A percentile compares a stretch with the other conserved stretches of the same genome.
Evolutionary conservation across 2,329 filamentous ascomycete genomes (phyloP).

Genomic region (Camptophora hylomeconis): DNA sequence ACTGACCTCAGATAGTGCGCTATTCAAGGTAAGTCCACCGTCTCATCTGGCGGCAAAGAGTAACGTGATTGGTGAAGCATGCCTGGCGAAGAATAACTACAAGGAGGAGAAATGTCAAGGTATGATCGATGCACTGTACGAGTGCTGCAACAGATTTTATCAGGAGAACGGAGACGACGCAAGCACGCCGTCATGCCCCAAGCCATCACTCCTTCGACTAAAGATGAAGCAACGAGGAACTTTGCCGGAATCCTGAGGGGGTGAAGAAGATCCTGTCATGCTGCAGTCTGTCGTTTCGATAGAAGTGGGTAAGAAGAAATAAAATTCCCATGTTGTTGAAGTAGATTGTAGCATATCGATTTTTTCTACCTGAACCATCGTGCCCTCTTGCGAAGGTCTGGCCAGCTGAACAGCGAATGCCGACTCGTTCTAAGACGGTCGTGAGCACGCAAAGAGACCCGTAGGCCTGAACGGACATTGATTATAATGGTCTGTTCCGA

Average conservation of each 20-base stretch:
- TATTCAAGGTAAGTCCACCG: slow-evolving; percentile 57
- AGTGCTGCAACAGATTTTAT: slow-evolving; percentile 88
- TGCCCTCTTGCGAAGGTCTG: slow-evolving; percentile 42
- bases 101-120: slow-evolving; percentile 71
- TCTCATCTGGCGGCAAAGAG: neutral
- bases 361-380: slow-evolving; percentile 35
- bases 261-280: too few relatives aligned
- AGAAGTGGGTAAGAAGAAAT: too few relatives aligned
- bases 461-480: slow-evolving; percentile 84
- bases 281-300: too few relatives aligned
- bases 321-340: too few relatives aligned
- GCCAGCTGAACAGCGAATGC: slow-evolving; percentile 62
- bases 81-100: slow-evolving; percentile 71
- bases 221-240: slow-evolving; percentile 67
- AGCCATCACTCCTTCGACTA: slow-evolving; percentile 61
- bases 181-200: slow-evolving; percentile 71
- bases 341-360: slow-evolving; percentile 21
- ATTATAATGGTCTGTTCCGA: slow-evolving; percentile 64
- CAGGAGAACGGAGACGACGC: slow-evolving; percentile 62
- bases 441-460: slow-evolving; percentile 89
- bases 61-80: slow-evolving; percentile 42
- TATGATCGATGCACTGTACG: slow-evolving; percentile 74
- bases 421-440: slow-evolving; percentile 75
- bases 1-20: slow-evolving; percentile 49
- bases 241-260: slow-evolving; percentile 1